A percentile compares a stretch with the other conserved stretches of the same genome.
These are phyloP conservation scores for Ophiostoma piceae DNA, from an alignment of 2,329 filamentous ascomycete species.

Conservation along the genomic window DNA sequence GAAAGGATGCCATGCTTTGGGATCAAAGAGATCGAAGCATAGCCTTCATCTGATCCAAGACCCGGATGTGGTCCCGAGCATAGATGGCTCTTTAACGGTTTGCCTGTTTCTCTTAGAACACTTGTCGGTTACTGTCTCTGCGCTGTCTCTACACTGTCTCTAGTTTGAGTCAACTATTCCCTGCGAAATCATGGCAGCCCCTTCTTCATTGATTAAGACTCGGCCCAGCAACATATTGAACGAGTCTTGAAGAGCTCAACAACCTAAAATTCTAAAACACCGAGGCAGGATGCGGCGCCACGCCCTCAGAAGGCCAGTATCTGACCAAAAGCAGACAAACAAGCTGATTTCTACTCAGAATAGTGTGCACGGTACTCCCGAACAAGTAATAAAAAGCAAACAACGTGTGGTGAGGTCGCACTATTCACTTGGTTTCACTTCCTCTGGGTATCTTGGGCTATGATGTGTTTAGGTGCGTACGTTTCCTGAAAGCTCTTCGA, in stretches of 20 bases:
- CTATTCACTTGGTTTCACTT: conserved; percentile 17
- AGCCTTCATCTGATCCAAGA: neutral
- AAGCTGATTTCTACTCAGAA: neutral
- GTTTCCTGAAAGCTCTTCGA: neutral
- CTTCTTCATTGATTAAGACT: neutral
- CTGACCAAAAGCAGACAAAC: neutral
- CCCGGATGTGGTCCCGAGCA: conserved; percentile 16
- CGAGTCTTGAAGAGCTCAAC: neutral
- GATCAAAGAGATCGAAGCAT: neutral
- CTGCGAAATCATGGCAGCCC: conserved; percentile 7
- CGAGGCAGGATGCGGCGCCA: neutral
- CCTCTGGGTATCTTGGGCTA: neutral
- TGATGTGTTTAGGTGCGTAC: neutral
- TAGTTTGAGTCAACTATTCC: conserved; percentile 9
- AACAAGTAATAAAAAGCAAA: conserved; percentile 1
- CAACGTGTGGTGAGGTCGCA: conserved; percentile 20
- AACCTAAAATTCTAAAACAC: neutral
- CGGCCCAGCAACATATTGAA: neutral
- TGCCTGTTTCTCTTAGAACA: conserved; percentile 20
- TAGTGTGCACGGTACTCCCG: neutral
- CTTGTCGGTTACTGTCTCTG: conserved; percentile 11
- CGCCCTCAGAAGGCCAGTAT: neutral
- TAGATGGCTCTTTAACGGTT: conserved; percentile 13
- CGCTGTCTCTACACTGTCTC: neutral
- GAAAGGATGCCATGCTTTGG: neutral